phyloP scores from a whole-genome alignment of 148 eudicot species.

The Nepenthes gracilis region DNA sequence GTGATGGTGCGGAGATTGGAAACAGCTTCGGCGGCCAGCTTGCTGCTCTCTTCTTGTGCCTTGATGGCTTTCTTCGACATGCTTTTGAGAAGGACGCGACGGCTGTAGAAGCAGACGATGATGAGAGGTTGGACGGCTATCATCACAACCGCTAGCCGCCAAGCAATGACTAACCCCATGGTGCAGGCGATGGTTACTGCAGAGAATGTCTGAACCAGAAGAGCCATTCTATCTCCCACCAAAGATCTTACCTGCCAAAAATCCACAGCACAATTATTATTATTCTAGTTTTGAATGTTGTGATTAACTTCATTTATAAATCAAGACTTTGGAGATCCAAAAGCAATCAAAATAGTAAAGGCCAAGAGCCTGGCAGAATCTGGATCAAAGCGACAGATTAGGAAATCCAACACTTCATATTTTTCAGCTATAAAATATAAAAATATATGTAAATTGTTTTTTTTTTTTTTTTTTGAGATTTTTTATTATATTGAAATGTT shows the following conservation, averaged over 20 bases:
- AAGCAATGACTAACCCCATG: conserved; percentile 68
- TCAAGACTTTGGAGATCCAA: neutral
- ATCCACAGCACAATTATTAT: neutral
- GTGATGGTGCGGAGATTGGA: conserved; percentile 71
- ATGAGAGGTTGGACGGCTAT: conserved; percentile 70
- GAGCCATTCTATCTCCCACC: conserved; percentile 79
- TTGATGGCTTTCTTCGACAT: conserved; percentile 67
- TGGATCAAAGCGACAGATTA: too few species aligned
- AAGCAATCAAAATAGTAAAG: neutral
- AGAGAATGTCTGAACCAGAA: conserved; percentile 63
- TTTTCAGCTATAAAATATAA: too few species aligned
- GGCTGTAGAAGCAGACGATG: conserved; percentile 46
- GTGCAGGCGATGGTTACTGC: conserved; percentile 67
- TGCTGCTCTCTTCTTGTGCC: conserved; percentile 64
- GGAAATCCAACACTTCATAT: too few species aligned
- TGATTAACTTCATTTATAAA: neutral
- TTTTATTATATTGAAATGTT: too few species aligned
- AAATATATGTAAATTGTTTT: neutral
- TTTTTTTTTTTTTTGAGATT: neutral
- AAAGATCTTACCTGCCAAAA: conserved; percentile 62
- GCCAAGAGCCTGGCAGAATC: too few species aligned
- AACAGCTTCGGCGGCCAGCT: conserved; percentile 76
- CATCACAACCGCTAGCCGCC: conserved; percentile 76
- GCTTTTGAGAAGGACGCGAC: conserved; percentile 55
- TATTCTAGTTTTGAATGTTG: neutral